A percentile compares a stretch with the other conserved stretches of the same genome.
Evolutionary conservation across 768 basidiomycete genomes (phyloP).

Genomic region (Rhizopogon salebrosus): DNA sequence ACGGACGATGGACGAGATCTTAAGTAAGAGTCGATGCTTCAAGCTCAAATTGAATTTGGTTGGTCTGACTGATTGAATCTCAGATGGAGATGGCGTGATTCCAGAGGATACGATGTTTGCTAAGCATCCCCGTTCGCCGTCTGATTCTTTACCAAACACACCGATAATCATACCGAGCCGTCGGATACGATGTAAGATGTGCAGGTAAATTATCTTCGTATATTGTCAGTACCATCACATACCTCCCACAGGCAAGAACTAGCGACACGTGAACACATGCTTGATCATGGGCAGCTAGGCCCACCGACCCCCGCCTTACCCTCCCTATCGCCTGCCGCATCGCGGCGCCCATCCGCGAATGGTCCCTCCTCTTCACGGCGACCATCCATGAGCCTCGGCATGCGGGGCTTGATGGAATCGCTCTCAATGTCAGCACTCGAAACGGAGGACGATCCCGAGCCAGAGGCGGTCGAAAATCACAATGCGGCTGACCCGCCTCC

Average conservation of each 20-base stretch:
- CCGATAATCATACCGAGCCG: conserved; percentile 49
- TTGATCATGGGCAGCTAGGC: conserved; percentile 80
- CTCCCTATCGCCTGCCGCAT: conserved; percentile 40
- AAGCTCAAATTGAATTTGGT: neutral
- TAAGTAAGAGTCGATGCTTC: conserved; percentile 49
- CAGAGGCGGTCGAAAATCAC: conserved; percentile 12
- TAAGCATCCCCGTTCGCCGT: conserved; percentile 60
- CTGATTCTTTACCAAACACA: conserved; percentile 55
- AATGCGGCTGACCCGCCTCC: neutral
- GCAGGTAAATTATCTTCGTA: conserved; percentile 46
- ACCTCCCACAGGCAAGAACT: conserved; percentile 59
- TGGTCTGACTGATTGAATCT: conserved; percentile 5
- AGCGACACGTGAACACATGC: conserved; percentile 89
- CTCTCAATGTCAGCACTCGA: conserved; percentile 53
- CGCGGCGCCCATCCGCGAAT: conserved; percentile 37
- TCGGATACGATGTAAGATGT: conserved; percentile 89
- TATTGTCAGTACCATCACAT: neutral
- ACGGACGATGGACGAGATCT: conserved; percentile 63
- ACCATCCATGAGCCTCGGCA: conserved; percentile 18
- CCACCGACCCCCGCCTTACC: conserved; percentile 53
- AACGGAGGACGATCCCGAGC: conserved; percentile 35
- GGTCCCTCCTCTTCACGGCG: conserved; percentile 14
- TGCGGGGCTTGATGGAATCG: conserved; percentile 35
- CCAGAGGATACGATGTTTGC: conserved; percentile 74
- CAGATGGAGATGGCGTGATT: conserved; percentile 71